Conservation (phyloP, 176 grass and related monocot species). For the Saccharum officinarum region DNA sequence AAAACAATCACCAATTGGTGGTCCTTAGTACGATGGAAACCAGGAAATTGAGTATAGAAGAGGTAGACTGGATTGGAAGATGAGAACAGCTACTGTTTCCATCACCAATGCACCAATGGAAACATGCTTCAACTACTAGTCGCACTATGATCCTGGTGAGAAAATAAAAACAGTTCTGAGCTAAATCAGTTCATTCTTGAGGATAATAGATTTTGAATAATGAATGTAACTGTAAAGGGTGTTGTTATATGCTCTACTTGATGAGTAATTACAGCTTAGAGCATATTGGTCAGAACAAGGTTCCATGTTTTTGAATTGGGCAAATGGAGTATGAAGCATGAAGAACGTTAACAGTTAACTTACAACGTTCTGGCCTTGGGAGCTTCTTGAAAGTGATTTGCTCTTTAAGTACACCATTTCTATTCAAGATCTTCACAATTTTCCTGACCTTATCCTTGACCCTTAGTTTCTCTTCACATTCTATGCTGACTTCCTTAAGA, state of each 20-base stretch:
- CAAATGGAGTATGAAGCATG: not conserved
- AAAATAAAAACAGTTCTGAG: not conserved
- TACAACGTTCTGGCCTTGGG: not conserved
- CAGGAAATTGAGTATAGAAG: not conserved
- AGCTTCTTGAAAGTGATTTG: not conserved
- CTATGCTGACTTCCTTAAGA: conserved; percentile 13
- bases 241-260: not conserved
- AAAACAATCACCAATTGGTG: not conserved
- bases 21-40: not conserved
- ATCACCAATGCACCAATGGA: not conserved
- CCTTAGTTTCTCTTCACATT: conserved; percentile 15
- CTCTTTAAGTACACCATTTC: not conserved
- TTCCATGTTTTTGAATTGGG: not conserved
- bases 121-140: not conserved
- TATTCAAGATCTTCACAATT: conserved; percentile 7
- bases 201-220: not conserved
- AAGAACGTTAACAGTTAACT: not conserved
- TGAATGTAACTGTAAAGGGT: not conserved
- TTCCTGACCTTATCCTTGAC: conserved; percentile 2
- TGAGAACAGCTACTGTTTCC: not conserved
- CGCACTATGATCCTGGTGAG: not conserved
- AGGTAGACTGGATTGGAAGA: not conserved
- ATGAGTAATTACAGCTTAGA: not conserved
- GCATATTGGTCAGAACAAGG: not conserved
- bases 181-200: not conserved